Evolutionary conservation across 208 protist genomes (phyloP).

Genomic region (Trypanosoma scelopori): DNA sequence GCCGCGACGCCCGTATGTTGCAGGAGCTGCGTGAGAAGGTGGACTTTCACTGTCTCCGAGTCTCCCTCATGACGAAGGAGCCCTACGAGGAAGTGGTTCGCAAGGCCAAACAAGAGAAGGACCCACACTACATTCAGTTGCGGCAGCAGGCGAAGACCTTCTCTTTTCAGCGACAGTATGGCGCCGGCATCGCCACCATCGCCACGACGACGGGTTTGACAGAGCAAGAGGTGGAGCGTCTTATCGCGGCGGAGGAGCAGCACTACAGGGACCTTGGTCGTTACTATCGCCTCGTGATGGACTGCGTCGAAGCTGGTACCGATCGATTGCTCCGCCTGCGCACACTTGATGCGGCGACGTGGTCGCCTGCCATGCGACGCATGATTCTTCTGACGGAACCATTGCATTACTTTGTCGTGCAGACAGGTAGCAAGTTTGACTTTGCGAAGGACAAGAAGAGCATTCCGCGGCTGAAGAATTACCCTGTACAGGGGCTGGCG

Average conservation of each 20-base stretch:
- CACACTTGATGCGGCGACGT: constrained; percentile 61
- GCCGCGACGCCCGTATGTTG: constrained; percentile 84
- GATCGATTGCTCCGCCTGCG: constrained; percentile 77
- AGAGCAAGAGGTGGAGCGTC: constrained; percentile 78
- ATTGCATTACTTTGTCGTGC: constrained; percentile 83
- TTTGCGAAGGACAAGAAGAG: constrained; percentile 81
- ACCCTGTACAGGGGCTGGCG: constrained; percentile 87
- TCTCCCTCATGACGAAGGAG: constrained; percentile 89
- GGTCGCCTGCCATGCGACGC: constrained; percentile 61
- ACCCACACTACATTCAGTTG: constrained; percentile 86
- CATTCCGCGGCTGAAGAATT: constrained; percentile 89
- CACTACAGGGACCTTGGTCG: constrained; percentile 82
- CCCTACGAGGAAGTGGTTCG: constrained; percentile 86
- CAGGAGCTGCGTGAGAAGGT: constrained; percentile 83
- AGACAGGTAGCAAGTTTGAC: constrained; percentile 89
- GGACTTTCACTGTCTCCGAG: constrained; percentile 89
- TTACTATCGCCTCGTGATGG: constrained; percentile 83
- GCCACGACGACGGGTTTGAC: constrained; percentile 84
- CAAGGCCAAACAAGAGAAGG: constrained; percentile 81
- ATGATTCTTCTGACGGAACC: constrained; percentile 80
- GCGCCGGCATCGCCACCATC: constrained; percentile 80
- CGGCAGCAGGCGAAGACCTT: constrained; percentile 92
- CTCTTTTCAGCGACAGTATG: constrained; percentile 92
- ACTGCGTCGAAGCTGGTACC: constrained; percentile 73
- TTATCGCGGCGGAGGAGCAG: constrained; percentile 83